A percentile compares a stretch with the other conserved stretches of the same genome.
These are phyloP conservation scores for Colletotrichum limetticola DNA, from an alignment of 2,329 filamentous ascomycete species.

Conservation along the genomic window DNA sequence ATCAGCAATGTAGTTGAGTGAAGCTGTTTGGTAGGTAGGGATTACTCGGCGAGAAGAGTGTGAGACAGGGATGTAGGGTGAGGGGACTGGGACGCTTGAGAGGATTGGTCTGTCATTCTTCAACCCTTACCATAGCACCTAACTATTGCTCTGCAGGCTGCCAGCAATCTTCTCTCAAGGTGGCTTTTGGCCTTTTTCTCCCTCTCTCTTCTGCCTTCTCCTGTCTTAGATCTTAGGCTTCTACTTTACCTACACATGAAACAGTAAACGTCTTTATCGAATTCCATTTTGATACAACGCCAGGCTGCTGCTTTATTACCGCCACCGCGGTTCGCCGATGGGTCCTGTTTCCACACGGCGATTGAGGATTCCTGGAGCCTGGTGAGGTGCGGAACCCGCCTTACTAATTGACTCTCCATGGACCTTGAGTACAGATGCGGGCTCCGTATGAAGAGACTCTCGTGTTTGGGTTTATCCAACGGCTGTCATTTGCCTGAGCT, in stretches of 20 bases:
- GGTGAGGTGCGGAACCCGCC: neutral
- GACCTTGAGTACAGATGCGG: neutral
- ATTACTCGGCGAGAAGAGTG: neutral
- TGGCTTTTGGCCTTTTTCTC: neutral
- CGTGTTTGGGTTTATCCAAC: neutral
- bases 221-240: neutral
- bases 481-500: neutral
- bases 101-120: neutral
- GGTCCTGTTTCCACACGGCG: constrained; percentile 21
- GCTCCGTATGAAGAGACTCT: neutral
- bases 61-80: constrained; percentile 1
- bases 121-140: neutral
- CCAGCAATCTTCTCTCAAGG: neutral
- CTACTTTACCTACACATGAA: neutral
- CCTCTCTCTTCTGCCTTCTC: neutral
- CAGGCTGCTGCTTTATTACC: neutral
- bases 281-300: neutral
- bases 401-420: neutral
- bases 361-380: constrained; percentile 5
- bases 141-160: neutral
- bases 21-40: neutral
- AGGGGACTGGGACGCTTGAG: neutral
- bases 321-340: constrained; percentile 23
- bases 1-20: neutral
- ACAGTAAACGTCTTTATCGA: neutral